Base-by-base conservation (phyloP, 1,139 yeast species). In the Debaryomyces sp. region DNA sequence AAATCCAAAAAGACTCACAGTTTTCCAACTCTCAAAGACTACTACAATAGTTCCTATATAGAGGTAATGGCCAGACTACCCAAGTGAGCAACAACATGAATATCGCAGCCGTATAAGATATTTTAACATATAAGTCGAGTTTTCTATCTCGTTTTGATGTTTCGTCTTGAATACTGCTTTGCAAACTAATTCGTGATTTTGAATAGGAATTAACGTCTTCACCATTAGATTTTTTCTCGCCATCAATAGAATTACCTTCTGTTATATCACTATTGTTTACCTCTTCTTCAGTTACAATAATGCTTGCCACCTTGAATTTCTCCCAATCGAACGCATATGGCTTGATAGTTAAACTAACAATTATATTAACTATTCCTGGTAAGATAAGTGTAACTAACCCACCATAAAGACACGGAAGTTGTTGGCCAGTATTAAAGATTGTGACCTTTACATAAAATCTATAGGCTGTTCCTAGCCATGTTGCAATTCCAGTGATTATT, bases 61-160 rank as follows among this genome's bases (percentile, higher is more conserved):
- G 63, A 8, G 80, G 79, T 59, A 75, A 63, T 42, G 81, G 80
- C 79, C 79, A 75, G 8, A 76, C 43, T 8, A 75, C 74, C 72
- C 70, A 69, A 18, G n/a, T n/a, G n/a, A n/a, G n/a, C n/a, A 73
- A 60, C 17, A 73, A 52, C 13, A 61, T 58, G 32, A 68, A 55
- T 0, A 66, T 48, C 30, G 64, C 55, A 8, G 71, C 62, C 15
- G 60, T 64, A 39, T 67, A 62, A 3, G 77, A 15, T 15, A 15
- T 15, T 15, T 15, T 15, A n/a, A n/a, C n/a, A n/a, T n/a, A 15
- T 15, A 15, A 15, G 17, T 15, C 17, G 17, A 15, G 17, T 15
- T 15, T 15, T 15, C 17, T 15, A 15, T 15, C 17, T 15, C 17
- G 17, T 15, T 15, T 15, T 15, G 17, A 15, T 22, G 30, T 15